These are phyloP conservation scores for Pestalotiopsis sp. DNA, from an alignment of 2,329 filamentous ascomycete genomes.

Conservation along the genomic window DNA sequence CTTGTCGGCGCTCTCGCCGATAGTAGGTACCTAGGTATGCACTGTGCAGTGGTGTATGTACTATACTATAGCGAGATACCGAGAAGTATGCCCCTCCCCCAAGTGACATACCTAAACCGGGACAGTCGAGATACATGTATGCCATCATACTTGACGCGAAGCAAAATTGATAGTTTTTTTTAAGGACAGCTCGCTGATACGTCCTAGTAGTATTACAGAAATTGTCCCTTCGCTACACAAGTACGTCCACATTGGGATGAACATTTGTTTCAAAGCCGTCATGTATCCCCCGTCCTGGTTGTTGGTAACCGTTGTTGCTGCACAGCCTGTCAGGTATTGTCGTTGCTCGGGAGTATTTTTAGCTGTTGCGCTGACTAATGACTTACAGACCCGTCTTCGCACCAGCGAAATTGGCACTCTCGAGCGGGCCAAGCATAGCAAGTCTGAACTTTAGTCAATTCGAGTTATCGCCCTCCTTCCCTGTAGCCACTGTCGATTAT, in stretches of 20 bases:
- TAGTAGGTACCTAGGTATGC: too few relatives aligned
- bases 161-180: background rate
- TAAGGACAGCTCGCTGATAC: background rate
- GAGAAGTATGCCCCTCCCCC: background rate
- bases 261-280: background rate
- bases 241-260: background rate
- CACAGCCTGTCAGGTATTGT: background rate
- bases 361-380: background rate
- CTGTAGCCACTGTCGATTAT: slow-evolving; percentile 32
- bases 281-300: background rate
- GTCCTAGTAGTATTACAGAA: background rate
- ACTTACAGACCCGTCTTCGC: background rate
- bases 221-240: background rate
- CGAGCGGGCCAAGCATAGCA: background rate
- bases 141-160: background rate
- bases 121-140: background rate
- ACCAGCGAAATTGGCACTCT: background rate
- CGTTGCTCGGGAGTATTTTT: background rate
- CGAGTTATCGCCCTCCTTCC: background rate
- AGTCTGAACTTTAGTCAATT: background rate
- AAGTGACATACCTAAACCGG: background rate
- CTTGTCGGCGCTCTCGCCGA: too few relatives aligned
- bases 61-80: too few relatives aligned
- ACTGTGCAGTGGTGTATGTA: too few relatives aligned
- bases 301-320: background rate